Conservation (phyloP, 2,329 filamentous ascomycete species). For the Stachybotrys echinatus region DNA sequence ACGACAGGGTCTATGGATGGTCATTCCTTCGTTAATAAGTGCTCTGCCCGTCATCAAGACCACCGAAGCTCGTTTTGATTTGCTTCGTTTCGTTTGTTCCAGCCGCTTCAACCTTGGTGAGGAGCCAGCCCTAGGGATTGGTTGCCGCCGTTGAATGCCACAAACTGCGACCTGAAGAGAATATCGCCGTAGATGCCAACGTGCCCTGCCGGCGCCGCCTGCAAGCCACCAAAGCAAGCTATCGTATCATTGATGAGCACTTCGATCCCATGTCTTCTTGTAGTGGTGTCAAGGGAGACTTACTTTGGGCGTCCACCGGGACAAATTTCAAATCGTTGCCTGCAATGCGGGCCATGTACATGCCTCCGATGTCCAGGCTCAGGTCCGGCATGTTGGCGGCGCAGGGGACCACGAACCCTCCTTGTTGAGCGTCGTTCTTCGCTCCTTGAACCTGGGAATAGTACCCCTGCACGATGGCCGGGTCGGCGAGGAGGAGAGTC, state of each 20-base stretch:
- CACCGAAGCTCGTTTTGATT: too few relatives aligned
- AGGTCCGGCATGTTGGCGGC: slow-evolving; percentile 40
- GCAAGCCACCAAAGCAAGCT: slow-evolving; percentile 65
- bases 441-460: slow-evolving; percentile 43
- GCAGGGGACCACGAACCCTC: slow-evolving; percentile 44
- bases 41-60: too few relatives aligned
- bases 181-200: slow-evolving; percentile 60
- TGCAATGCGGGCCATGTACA: slow-evolving; percentile 50
- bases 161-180: slow-evolving; percentile 57
- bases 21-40: too few relatives aligned
- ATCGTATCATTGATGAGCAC: slow-evolving; percentile 3
- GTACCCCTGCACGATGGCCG: slow-evolving; percentile 43
- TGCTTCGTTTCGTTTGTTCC: too few relatives aligned
- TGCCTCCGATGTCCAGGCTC: slow-evolving; percentile 50
- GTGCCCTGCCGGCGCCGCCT: slow-evolving; percentile 44
- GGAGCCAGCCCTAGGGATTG: slow-evolving; percentile 46
- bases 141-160: slow-evolving; percentile 52
- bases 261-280: slow-evolving; percentile 2
- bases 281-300: slow-evolving; percentile 18
- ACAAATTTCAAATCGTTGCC: slow-evolving; percentile 51
- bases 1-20: too few relatives aligned
- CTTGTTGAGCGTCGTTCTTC: slow-evolving; percentile 27
- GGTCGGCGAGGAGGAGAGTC: slow-evolving; percentile 56
- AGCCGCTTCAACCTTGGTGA: too few relatives aligned
- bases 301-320: slow-evolving; percentile 43